Percentiles rank a stretch among this genome's conserved stretches.
Evolutionary conservation across 371 early-diverging fungal species (phyloP).

Genomic region (Parasitella parasitica): DNA sequence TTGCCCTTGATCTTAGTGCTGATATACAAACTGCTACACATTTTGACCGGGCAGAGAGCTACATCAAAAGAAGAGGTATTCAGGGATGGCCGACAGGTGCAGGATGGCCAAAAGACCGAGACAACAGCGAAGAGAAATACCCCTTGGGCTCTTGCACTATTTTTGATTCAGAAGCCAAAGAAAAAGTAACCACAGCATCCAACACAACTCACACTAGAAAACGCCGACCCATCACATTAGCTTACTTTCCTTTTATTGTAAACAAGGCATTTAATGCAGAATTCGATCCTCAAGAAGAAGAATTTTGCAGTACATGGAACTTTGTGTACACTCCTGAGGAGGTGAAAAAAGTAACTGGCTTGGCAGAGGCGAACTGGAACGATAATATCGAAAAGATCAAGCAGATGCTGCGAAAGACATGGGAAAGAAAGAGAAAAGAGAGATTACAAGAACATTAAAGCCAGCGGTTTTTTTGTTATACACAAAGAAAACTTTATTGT

Average conservation of each 20-base stretch:
- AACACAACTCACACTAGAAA: not conserved
- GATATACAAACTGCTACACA: conserved; percentile 67
- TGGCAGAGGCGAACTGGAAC: conserved; percentile 47
- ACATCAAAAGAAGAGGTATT: conserved; percentile 53
- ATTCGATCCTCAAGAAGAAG: conserved; percentile 61
- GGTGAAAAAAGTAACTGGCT: conserved; percentile 52
- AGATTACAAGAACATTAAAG: conserved; percentile 13
- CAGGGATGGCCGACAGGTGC: conserved; percentile 52
- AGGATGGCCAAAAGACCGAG: conserved; percentile 32
- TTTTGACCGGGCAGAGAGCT: conserved; percentile 66
- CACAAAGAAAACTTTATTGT: not conserved
- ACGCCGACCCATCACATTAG: conserved; percentile 37
- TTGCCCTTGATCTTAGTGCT: conserved; percentile 71
- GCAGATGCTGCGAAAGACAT: conserved; percentile 35
- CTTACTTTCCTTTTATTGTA: conserved; percentile 62
- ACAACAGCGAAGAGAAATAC: conserved; percentile 22
- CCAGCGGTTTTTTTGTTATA: not conserved
- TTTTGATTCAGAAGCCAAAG: conserved; percentile 25
- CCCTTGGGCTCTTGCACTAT: conserved; percentile 30
- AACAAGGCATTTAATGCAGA: conserved; percentile 48
- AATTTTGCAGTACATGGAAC: conserved; percentile 67
- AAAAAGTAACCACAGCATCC: conserved; percentile 18
- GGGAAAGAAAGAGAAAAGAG: conserved; percentile 45
- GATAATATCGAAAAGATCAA: conserved; percentile 47
- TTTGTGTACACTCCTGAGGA: conserved; percentile 61